A percentile compares a stretch with the other conserved stretches of the same genome.
Conservation (phyloP, 164 flowering plant genomes). For the Stephania yunnanensis region DNA sequence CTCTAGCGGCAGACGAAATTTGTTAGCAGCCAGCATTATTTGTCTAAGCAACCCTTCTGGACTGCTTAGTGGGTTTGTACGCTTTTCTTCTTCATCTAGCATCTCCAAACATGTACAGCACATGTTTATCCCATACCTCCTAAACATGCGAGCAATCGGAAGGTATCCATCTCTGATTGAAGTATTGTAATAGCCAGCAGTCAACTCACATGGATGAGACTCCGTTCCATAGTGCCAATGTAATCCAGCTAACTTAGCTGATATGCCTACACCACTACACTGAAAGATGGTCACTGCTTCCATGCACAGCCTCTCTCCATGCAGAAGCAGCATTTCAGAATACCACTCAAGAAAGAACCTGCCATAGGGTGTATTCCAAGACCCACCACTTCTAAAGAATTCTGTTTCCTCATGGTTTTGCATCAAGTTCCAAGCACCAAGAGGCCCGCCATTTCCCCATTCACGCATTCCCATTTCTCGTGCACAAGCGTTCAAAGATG, state of each 20-base stretch:
- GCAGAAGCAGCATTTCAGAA: conserved; percentile 53
- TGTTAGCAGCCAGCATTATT: conserved; percentile 38
- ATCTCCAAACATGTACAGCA: conserved; percentile 50
- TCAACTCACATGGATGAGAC: conserved; percentile 61
- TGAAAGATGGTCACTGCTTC: conserved; percentile 48
- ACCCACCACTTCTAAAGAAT: conserved; percentile 44
- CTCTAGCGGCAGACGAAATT: conserved; percentile 36
- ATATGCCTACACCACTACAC: conserved; percentile 34
- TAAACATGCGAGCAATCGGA: conserved; percentile 56
- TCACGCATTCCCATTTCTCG: conserved; percentile 39
- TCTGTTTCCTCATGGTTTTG: conserved; percentile 39
- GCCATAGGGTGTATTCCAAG: conserved; percentile 58
- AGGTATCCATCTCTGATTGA: conserved; percentile 51
- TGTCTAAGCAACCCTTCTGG: conserved; percentile 57
- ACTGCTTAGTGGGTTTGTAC: conserved; percentile 29
- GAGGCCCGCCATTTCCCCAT: conserved; percentile 58
- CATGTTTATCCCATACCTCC: conserved; percentile 44
- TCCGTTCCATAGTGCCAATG: conserved; percentile 52
- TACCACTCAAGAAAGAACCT: conserved; percentile 71
- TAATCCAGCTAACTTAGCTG: conserved; percentile 53
- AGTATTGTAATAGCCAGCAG: conserved; percentile 68
- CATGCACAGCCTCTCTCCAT: conserved; percentile 54
- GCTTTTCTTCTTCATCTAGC: conserved; percentile 37
- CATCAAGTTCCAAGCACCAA: conserved; percentile 34
- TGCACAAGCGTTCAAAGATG: conserved; percentile 53